Conservation (phyloP, 805 yeast genomes). For the Lachancea sp. region DNA sequence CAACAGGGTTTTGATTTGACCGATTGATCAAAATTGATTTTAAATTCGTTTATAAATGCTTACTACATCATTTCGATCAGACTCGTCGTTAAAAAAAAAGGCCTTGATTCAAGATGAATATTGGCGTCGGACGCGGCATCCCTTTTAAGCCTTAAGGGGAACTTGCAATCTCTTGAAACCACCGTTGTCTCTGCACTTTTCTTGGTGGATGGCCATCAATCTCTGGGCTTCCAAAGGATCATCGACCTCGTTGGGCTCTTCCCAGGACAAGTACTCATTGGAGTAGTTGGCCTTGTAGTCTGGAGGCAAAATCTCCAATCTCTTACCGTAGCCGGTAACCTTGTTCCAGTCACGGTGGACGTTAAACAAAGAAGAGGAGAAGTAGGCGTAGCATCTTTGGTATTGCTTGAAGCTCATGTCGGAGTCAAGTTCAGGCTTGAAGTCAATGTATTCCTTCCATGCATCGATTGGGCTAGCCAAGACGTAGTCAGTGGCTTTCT, state of each 20-base stretch:
- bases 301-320: slow-evolving; percentile 45
- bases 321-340: slow-evolving; percentile 50
- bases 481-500: slow-evolving; percentile 46
- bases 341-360: slow-evolving; percentile 53
- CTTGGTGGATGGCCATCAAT: slow-evolving; percentile 42
- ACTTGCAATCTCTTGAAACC: slow-evolving; percentile 42
- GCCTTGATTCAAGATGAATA: background rate
- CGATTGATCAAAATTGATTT: background rate
- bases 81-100: background rate
- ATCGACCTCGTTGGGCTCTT: slow-evolving; percentile 41
- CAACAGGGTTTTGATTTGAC: background rate
- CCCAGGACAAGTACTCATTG: slow-evolving; percentile 46
- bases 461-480: slow-evolving; percentile 40
- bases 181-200: slow-evolving; percentile 41
- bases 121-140: no score
- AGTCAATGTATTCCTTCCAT: slow-evolving; percentile 40
- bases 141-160: slow-evolving; percentile 5
- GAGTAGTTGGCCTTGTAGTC: slow-evolving; percentile 46
- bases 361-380: slow-evolving; percentile 45
- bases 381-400: slow-evolving; percentile 50
- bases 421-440: slow-evolving; percentile 43
- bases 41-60: background rate
- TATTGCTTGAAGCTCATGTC: slow-evolving; percentile 40
- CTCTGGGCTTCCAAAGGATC: slow-evolving; percentile 46
- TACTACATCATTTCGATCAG: background rate